Conservation (phyloP, 805 yeast genomes). For the Spathaspora arborariae region DNA sequence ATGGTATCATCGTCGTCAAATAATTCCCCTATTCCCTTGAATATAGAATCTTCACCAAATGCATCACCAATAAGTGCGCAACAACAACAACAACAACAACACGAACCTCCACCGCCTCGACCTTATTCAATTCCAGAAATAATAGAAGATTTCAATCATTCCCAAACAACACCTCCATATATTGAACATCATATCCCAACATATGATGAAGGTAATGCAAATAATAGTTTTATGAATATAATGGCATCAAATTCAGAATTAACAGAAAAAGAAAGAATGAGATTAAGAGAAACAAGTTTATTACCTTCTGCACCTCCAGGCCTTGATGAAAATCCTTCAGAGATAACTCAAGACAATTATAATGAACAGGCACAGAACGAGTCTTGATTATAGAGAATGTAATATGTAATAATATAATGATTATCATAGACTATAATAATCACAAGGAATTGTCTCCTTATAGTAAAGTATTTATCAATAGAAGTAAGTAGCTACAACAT, state of each 20-base stretch:
- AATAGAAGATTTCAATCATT: slow-evolving; percentile 17
- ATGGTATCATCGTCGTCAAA: not conserved
- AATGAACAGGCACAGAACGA: too few relatives aligned
- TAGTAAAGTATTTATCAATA: too few relatives aligned
- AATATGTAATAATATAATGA: too few relatives aligned
- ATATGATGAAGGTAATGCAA: slow-evolving; percentile 18
- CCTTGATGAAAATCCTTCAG: not conserved
- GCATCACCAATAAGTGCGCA: not conserved
- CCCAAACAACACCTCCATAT: slow-evolving; percentile 30
- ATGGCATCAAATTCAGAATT: slow-evolving; percentile 17
- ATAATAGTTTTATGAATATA: slow-evolving; percentile 7
- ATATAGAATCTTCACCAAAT: not conserved
- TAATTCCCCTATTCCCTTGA: not conserved
- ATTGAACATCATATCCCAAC: slow-evolving; percentile 18
- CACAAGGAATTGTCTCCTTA: too few relatives aligned
- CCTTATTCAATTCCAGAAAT: slow-evolving; percentile 17
- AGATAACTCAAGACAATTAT: not conserved
- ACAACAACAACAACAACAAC: slow-evolving; percentile 4
- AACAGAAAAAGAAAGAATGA: slow-evolving; percentile 57
- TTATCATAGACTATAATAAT: too few relatives aligned
- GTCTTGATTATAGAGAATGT: too few relatives aligned
- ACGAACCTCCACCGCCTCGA: slow-evolving; percentile 3
- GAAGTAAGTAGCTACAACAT: too few relatives aligned
- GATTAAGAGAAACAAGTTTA: slow-evolving; percentile 52
- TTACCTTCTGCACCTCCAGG: slow-evolving; percentile 53